These are phyloP conservation scores for Oidiodendron maius DNA, from an alignment of 495 filamentous ascomycete species.

Conservation along the genomic window DNA sequence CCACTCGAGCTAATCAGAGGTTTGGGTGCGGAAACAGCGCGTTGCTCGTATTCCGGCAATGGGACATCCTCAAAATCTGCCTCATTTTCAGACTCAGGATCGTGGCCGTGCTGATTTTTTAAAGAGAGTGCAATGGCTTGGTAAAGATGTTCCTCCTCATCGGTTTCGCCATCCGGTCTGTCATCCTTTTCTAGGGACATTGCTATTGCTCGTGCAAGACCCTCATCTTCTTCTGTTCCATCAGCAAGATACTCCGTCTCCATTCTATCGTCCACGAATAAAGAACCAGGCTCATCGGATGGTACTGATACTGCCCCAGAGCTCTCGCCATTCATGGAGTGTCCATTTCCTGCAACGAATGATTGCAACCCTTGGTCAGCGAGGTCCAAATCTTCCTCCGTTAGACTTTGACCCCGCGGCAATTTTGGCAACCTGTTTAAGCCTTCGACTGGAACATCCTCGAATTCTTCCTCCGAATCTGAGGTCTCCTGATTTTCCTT, in stretches of 20 bases:
- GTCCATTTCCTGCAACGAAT: constrained; percentile 4
- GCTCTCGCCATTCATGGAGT: constrained; percentile 8
- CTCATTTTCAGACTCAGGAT: constrained; percentile 26
- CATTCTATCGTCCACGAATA: constrained; percentile 51
- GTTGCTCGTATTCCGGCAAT: constrained; percentile 48
- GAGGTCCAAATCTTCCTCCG: constrained; percentile 34
- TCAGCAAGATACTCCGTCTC: constrained; percentile 23
- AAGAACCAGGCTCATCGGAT: constrained; percentile 36
- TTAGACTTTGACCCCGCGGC: constrained; percentile 7
- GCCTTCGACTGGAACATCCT: constrained; percentile 93
- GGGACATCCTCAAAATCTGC: constrained; percentile 42
- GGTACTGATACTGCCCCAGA: not conserved
- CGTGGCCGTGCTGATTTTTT: constrained; percentile 21
- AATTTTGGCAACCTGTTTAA: constrained; percentile 79
- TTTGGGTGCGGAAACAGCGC: constrained; percentile 43
- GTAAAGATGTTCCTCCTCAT: constrained; percentile 30
- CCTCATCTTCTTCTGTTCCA: constrained; percentile 62
- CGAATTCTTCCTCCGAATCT: constrained; percentile 67
- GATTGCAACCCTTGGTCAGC: constrained; percentile 18
- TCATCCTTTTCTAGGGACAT: constrained; percentile 62
- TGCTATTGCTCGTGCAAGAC: constrained; percentile 74
- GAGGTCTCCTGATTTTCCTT: constrained; percentile 55
- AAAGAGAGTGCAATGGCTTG: constrained; percentile 24
- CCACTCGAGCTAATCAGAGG: constrained; percentile 47
- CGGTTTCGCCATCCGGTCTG: constrained; percentile 11